Evolutionary conservation across 768 basidiomycete genomes (phyloP), one percentile per base, ranked within the genome.

Genomic region (Boletus barrowsii): DNA sequence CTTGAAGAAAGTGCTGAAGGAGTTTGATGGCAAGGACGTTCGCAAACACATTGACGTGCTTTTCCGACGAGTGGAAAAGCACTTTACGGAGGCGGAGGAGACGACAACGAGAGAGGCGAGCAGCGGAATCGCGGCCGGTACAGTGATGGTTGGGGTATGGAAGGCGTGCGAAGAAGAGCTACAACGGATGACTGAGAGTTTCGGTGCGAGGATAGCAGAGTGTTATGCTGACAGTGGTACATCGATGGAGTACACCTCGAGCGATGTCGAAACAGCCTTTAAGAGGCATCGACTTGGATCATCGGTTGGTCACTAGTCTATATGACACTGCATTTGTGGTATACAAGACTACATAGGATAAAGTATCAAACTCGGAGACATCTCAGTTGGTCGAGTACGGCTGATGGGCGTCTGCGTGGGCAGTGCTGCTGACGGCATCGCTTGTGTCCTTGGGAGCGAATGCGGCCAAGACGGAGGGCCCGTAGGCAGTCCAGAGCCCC

Each of bases 61-160:
- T 36, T 87, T 86, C 72, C 91, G 91, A 67, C 84, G 96, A 10
- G 91, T 98, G 29, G 92, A 96, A 72, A 98, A 98, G 71, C 96
- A 98, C 66, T 98, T 97, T 64, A 87, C 87, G 7, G 91, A 94
- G 62, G 83, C 83, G 1, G 84, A 86, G 10, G 88, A 87, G 57
- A 87, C 83, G 59, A 66, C 80, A 4, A 80, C 80, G 18, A 77
- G 74, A 4, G 83, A 86, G 54, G 73, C 76, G 30, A 72, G 67
- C 18, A 83, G 84, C 51, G 75, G 74, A 56, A 81, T 83, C 54
- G 72, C 79, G 3, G 74, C 82, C 26, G 83, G 83, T 4, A 85
- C 81, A 32, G 84, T 92, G 39, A 74, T 95, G 73, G 82, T 83
- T 24, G 87, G 84, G 5, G 93, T 96, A 3, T 97, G 94, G 94